Conservation (phyloP, 2,329 filamentous ascomycete genomes). For the Calonectria hongkongensis region DNA sequence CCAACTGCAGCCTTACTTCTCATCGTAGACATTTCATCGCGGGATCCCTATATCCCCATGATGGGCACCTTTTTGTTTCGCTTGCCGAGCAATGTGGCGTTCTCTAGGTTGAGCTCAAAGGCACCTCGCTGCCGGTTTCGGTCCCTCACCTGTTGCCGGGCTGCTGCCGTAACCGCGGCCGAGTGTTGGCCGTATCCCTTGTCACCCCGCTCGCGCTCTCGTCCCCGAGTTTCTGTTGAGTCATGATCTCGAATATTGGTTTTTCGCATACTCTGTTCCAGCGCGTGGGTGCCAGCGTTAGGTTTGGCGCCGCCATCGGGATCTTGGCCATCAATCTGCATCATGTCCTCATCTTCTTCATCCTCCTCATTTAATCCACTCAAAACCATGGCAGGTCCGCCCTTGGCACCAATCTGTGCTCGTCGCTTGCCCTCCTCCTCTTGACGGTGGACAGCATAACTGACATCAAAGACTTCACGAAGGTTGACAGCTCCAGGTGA, state of each 20-base stretch:
- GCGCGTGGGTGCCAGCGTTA: conserved; percentile 75
- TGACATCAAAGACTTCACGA: conserved; percentile 97
- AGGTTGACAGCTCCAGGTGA: conserved; percentile 96
- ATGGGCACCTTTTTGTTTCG: conserved; percentile 73
- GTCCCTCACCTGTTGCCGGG: conserved; percentile 84
- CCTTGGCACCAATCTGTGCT: conserved; percentile 87
- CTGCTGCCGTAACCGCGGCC: conserved; percentile 87
- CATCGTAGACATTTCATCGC: conserved; percentile 32
- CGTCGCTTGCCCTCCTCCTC: conserved; percentile 96
- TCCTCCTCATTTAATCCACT: conserved; percentile 82
- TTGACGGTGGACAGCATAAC: conserved; percentile 97
- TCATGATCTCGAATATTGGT: conserved; percentile 80
- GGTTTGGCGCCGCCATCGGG: conserved; percentile 64
- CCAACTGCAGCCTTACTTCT: conserved; percentile 32
- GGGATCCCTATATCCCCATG: conserved; percentile 60
- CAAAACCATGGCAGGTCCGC: conserved; percentile 73
- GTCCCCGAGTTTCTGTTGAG: conserved; percentile 54
- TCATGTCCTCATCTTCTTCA: conserved; percentile 70
- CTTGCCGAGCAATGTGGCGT: conserved; percentile 90
- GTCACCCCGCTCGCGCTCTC: conserved; percentile 63
- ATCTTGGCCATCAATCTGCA: conserved; percentile 77
- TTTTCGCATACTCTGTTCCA: conserved; percentile 92
- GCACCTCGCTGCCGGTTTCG: conserved; percentile 83
- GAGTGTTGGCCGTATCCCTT: conserved; percentile 94
- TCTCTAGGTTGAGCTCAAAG: conserved; percentile 94